A percentile compares a stretch with the other conserved stretches of the same genome.
Conservation (phyloP, 1,139 yeast genomes). For the Groenewaldozyma auringiensis region DNA sequence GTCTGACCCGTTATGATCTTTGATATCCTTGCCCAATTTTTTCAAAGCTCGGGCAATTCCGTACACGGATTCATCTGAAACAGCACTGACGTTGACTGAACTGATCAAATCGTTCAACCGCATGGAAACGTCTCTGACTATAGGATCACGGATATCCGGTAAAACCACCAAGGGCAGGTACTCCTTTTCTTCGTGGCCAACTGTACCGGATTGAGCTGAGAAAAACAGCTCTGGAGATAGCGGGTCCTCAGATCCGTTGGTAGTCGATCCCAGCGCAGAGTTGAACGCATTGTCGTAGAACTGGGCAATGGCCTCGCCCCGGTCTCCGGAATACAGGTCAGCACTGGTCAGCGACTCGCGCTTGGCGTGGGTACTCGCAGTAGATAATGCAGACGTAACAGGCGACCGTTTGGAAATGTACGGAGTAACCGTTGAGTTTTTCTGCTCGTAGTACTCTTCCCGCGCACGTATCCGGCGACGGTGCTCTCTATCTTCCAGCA, state of each 20-base stretch:
- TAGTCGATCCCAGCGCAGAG: constrained; percentile 5
- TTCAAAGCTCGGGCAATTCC: constrained; percentile 17
- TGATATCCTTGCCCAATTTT: constrained; percentile 16
- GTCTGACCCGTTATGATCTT: constrained; percentile 15
- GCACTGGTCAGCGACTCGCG: constrained; percentile 6
- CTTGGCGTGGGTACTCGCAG: constrained; percentile 9
- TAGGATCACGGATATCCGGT: constrained; percentile 24
- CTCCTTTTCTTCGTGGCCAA: constrained; percentile 19
- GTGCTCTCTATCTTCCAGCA: constrained; percentile 23
- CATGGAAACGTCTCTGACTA: constrained; percentile 22
- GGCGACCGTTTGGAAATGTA: constrained; percentile 13
- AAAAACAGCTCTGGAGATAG: constrained; percentile 24
- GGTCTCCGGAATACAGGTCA: constrained; percentile 7
- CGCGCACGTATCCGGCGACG: constrained; percentile 15
- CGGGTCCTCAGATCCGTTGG: constrained; percentile 20
- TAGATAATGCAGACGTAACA: constrained; percentile 3
- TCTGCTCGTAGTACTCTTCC: constrained; percentile 15
- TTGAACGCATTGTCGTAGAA: constrained; percentile 3
- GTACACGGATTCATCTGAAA: constrained; percentile 19
- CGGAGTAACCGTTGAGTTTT: constrained; percentile 12
- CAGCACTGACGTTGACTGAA: constrained; percentile 24
- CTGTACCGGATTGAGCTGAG: constrained; percentile 25
- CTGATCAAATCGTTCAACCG: constrained; percentile 26
- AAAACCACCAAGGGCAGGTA: constrained; percentile 25
- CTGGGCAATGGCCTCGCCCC: constrained; percentile 5